Conservation (phyloP, 306 rosid species). For the Quillaja saponaria region DNA sequence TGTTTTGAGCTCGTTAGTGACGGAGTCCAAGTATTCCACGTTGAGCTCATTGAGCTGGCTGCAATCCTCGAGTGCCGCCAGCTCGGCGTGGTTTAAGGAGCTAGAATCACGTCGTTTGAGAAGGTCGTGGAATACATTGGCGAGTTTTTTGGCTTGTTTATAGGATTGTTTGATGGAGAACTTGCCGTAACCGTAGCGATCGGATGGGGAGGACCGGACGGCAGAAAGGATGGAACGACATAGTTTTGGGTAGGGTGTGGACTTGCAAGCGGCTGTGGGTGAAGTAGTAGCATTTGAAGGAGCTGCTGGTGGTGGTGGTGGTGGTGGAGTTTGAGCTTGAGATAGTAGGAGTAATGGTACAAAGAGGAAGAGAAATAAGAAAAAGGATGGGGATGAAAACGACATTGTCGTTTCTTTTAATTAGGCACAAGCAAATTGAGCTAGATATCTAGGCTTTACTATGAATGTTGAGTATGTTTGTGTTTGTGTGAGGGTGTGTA, state of each 20-base stretch:
- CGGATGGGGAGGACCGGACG: constrained; percentile 52
- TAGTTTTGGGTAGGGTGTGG: constrained; percentile 69
- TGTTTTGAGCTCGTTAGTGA: background rate
- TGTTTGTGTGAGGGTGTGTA: background rate
- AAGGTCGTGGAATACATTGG: constrained; percentile 35
- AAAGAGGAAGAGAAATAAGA: constrained; percentile 20
- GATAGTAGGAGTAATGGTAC: constrained; percentile 32
- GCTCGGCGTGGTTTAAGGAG: constrained; percentile 28
- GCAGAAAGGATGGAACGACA: constrained; percentile 72
- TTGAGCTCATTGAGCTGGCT: constrained; percentile 51
- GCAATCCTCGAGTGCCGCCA: constrained; percentile 63
- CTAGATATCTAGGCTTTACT: background rate
- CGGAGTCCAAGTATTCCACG: constrained; percentile 38
- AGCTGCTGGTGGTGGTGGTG: background rate
- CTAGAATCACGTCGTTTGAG: constrained; percentile 27
- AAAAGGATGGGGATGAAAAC: background rate
- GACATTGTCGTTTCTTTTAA: constrained; percentile 27
- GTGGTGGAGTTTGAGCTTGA: constrained; percentile 20
- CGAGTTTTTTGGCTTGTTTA: constrained; percentile 52
- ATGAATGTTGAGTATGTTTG: background rate
- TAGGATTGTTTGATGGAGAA: constrained; percentile 68
- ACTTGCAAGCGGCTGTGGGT: constrained; percentile 52
- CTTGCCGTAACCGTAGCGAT: constrained; percentile 60
- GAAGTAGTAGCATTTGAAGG: constrained; percentile 18
- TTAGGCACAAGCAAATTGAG: background rate